A percentile compares a stretch with the other conserved stretches of the same genome.
phyloP scores from a whole-genome alignment of 2,329 filamentous ascomycete genomes.

The Neonectria hederae region DNA sequence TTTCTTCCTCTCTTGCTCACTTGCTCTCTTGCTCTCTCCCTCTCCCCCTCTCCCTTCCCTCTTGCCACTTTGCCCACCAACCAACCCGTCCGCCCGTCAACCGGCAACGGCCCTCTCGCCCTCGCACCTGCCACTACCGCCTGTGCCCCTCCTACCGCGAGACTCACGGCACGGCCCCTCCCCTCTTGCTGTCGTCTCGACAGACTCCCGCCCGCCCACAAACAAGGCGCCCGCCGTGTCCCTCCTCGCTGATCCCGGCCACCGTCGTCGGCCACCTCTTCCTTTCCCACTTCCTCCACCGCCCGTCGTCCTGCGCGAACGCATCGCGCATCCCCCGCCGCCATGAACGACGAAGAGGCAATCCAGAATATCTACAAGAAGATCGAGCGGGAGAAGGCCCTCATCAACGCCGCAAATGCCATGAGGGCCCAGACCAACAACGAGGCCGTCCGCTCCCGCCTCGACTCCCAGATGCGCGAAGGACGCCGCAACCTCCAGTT shows the following conservation, averaged over 20 bases:
- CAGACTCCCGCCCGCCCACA: conserved; percentile 26
- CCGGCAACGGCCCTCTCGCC: conserved; percentile 8
- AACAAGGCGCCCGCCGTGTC: conserved; percentile 25
- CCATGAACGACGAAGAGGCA: conserved; percentile 71
- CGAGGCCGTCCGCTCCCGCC: conserved; percentile 85
- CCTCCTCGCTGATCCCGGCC: conserved; percentile 27
- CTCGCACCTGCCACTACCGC: conserved; percentile 10
- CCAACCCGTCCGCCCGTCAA: conserved; percentile 1
- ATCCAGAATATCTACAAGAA: conserved; percentile 89
- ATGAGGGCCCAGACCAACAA: conserved; percentile 98
- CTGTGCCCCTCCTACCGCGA: conserved; percentile 22
- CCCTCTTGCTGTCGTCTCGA: conserved; percentile 20
- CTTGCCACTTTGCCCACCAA: conserved; percentile 23
- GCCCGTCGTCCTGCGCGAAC: conserved; percentile 49
- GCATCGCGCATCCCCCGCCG: conserved; percentile 54
- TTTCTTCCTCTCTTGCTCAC: conserved; percentile 9
- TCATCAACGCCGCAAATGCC: conserved; percentile 91
- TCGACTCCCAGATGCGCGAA: conserved; percentile 95
- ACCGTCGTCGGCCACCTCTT: conserved; percentile 25
- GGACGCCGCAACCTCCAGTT: conserved; percentile 93
- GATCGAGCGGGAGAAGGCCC: conserved; percentile 96
- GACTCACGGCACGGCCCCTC: conserved; percentile 15
- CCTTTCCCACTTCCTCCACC: conserved; percentile 13
- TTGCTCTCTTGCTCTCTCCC: conserved; percentile 4
- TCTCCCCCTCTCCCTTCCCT: conserved; percentile 19